A percentile compares a stretch with the other conserved stretches of the same genome.
phyloP scores from a whole-genome alignment of 2,329 filamentous ascomycete species.

The Emergomyces pasteurianus region DNA sequence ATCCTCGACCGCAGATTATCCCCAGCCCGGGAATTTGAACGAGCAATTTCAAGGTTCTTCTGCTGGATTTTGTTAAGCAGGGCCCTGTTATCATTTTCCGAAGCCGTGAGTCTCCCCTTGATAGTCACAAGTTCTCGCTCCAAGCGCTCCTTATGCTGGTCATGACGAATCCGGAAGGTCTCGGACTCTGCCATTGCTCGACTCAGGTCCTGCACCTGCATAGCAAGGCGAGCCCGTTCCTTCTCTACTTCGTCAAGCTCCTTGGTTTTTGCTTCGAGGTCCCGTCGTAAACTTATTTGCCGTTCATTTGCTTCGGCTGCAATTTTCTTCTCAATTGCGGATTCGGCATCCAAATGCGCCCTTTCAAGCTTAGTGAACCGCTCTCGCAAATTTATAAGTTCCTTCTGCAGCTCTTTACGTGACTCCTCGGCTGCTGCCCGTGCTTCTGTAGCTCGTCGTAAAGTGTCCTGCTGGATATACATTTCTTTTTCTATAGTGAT shows the following conservation, averaged over 20 bases:
- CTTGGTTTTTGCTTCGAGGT: slow-evolving; percentile 67
- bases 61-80: slow-evolving; percentile 96
- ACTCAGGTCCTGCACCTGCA: slow-evolving; percentile 73
- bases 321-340: slow-evolving; percentile 67
- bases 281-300: slow-evolving; percentile 62
- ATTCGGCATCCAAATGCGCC: slow-evolving; percentile 70
- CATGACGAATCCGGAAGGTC: slow-evolving; percentile 76
- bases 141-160: slow-evolving; percentile 85
- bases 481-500: slow-evolving; percentile 97
- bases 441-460: slow-evolving; percentile 74
- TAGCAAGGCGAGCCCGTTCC: slow-evolving; percentile 64
- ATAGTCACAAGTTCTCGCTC: slow-evolving; percentile 85
- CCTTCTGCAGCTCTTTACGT: slow-evolving; percentile 75
- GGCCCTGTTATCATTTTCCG: slow-evolving; percentile 89
- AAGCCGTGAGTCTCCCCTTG: slow-evolving; percentile 77
- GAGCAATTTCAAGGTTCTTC: slow-evolving; percentile 90
- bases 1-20: slow-evolving; percentile 73
- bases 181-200: slow-evolving; percentile 81
- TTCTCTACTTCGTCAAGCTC: slow-evolving; percentile 67
- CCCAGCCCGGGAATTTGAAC: slow-evolving; percentile 72
- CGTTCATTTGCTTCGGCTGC: slow-evolving; percentile 67
- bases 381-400: slow-evolving; percentile 69
- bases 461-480: slow-evolving; percentile 85
- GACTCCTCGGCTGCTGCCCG: slow-evolving; percentile 70
- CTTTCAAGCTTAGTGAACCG: slow-evolving; percentile 79